Percentiles rank a stretch among this genome's conserved stretches.
Conservation (phyloP, 2,329 filamentous ascomycete species). For the Fusarium bactridioides region DNA sequence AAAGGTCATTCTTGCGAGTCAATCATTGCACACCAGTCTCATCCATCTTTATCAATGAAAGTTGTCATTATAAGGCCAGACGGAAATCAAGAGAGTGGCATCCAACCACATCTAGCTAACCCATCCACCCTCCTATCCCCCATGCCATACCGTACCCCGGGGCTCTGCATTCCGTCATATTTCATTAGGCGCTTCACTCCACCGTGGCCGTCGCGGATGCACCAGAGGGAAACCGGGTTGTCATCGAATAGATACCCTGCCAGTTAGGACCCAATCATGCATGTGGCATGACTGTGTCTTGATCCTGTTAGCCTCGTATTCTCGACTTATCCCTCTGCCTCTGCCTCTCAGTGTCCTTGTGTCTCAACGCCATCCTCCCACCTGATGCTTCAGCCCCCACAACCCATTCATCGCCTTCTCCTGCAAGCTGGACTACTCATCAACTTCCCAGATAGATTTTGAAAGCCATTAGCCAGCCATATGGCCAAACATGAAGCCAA, state of each 20-base stretch:
- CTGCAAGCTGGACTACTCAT: background rate
- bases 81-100: background rate
- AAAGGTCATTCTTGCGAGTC: slow-evolving; percentile 17
- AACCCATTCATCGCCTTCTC: background rate
- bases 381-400: slow-evolving; percentile 1
- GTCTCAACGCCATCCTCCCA: slow-evolving; percentile 22
- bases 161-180: slow-evolving; percentile 1
- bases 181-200: background rate
- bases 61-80: background rate
- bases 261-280: background rate
- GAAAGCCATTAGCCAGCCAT: background rate
- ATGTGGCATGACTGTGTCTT: background rate
- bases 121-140: background rate
- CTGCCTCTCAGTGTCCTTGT: background rate
- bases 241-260: background rate
- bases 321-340: slow-evolving; percentile 1
- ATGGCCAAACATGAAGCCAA: background rate
- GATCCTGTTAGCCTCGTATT: slow-evolving; percentile 5
- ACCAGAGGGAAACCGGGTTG: background rate
- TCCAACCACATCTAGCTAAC: background rate
- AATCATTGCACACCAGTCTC: background rate
- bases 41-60: background rate
- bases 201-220: background rate
- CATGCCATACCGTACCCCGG: background rate
- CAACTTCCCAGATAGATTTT: background rate